Base-by-base conservation (phyloP, 257 asterid genomes). In the Hygrophila difformis region DNA sequence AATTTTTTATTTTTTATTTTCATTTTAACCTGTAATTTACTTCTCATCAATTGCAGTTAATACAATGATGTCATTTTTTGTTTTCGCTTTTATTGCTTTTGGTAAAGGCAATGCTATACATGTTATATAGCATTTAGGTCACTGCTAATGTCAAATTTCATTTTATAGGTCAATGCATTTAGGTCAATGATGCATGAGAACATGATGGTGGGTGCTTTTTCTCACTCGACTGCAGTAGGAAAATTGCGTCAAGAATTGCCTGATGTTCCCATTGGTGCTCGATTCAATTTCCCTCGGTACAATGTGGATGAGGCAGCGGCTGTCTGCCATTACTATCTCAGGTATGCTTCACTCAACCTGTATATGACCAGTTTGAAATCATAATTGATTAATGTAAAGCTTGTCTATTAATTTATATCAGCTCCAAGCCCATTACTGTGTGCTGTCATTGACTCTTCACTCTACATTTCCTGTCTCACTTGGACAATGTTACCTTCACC, bases 171-270 rank as follows among this genome's bases (percentile, higher is more conserved):
- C 42, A 78, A 82, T 36, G 89, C 89, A 44, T 91, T 78, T 70
- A 82, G 99, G 75, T 76, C 95, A 39, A 86, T 91, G 99, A 66
- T 76, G 73, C 77, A 82, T 51, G 70, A 74, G 40, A 75, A 86
- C 56, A 86, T 91, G 99, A 91, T 82, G 97, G 93, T 80, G 52
- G 99, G 99, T 12, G 83, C 85, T 36, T 86, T 86, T 67, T 86
- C 95, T 24, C 97, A 91, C 61, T 80, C 97, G 39, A 91, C 93
- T 21, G 93, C 99, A 41, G 99, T 91, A 39, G 99, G 99, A 94
- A 33, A 91, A 63, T 63, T 86, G 61, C 87, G 97, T 14, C 65
- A 66, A 61, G 97, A 91, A 51, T 59, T 91, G 53, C 99, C 99
- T 17, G 86, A 56, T 73, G 97, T 91, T 68, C 99, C 99, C 11